Conservation (phyloP, 75 land plant species). For the Isoetes taiwanensis region DNA sequence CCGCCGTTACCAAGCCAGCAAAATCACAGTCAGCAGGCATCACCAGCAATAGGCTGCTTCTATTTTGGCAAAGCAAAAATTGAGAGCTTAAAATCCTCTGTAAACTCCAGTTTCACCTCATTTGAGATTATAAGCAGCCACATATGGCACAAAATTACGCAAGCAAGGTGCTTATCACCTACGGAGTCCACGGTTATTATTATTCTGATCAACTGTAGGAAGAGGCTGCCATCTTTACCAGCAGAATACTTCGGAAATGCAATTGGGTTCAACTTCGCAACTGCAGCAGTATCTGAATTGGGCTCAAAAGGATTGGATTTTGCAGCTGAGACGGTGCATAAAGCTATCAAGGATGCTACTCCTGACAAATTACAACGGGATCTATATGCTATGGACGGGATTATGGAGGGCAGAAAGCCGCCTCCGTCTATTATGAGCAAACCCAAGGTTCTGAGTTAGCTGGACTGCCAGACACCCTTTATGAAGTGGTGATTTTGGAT, state of each 20-base stretch:
- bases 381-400: background rate
- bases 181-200: background rate
- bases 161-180: background rate
- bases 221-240: background rate
- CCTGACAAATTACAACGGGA: background rate
- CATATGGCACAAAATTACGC: background rate
- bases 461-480: background rate
- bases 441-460: background rate
- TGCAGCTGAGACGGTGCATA: background rate
- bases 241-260: background rate
- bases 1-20: no score
- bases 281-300: background rate
- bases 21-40: background rate
- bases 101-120: background rate
- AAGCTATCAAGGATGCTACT: no score
- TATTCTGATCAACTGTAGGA: background rate
- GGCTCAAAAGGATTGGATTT: background rate
- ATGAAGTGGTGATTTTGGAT: background rate
- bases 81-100: background rate
- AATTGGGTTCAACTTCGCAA: background rate
- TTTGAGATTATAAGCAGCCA: background rate
- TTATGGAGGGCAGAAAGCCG: background rate
- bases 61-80: background rate
- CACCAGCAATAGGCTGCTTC: background rate
- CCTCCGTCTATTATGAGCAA: background rate